Evolutionary conservation across 2,329 filamentous ascomycete genomes (phyloP), one percentile per base, ranked within the genome.

Genomic region (Cadophora gregata): DNA sequence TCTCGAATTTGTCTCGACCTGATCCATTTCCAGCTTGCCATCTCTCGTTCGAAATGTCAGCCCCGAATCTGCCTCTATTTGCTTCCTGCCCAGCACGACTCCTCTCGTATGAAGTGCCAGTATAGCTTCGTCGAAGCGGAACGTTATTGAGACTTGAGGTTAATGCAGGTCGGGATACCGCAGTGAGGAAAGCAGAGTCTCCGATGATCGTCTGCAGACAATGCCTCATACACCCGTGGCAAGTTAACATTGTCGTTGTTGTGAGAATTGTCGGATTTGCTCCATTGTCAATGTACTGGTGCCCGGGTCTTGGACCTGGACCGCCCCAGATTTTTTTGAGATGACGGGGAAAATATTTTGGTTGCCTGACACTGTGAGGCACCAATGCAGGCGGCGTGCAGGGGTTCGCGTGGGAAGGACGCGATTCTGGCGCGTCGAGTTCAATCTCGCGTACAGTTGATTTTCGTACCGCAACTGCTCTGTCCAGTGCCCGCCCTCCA

Each of bases 171-270:
- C 63, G 59, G 21, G 68, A 56, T 4, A 68, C 47, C 21, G 67
- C 21, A 27, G 62, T 59, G 24, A 69, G 45, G 19, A 65, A 21
- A 7, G 68, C 29, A 51, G 70, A 71, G 27, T 71, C 69, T 59
- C 75, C 74, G 29, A 74, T 67, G 48, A 76, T 59, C 33, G 66
- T 67, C 31, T 73, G 72, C 25, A 77, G 48, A 33, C 67, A 75
- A n/a, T 68, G 71, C 64, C 68, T 73, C 62, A 74, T 75, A 55
- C 75, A 77, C 25, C 66, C 66, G 24, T 69, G 67, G 62, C 75
- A 77, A 56, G 68, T 70, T 59, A 76, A 72, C 74, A 77, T 77
- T 51, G 55, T 67, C 10, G 29, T 33, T 53, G 19, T 64, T 24
- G 25, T 29, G 27, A 9, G 14, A 27, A 31, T 36, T 53, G n/a